Evolutionary conservation across 805 yeast genomes (phyloP), one percentile per base, ranked within the genome.

Genomic region (Yamadazyma kitorensis): DNA sequence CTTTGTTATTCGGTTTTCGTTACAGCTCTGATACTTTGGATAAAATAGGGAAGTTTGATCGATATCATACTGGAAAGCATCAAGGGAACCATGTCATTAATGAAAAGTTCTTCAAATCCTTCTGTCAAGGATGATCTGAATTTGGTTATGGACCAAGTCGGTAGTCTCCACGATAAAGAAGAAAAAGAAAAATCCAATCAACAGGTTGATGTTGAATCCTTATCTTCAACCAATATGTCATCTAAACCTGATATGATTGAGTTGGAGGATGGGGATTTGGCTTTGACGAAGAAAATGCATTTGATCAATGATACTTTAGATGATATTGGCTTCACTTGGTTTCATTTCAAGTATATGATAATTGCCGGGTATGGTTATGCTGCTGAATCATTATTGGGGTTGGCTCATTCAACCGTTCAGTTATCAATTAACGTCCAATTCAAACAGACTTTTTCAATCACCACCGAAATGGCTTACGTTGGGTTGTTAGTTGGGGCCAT

Each of bases 291-390:
- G 20, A 60, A 59, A 30, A 54, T 60, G 54, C 43, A 39, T 29
- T 39, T 58, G 8, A 47, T 61, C 32, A 55, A 57, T 33, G 43
- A 52, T 34, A 56, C 66, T 15, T 52, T 61, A 16, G 63, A 58
- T 34, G 62, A 59, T 36, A 59, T 61, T 14, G 66, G 65, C 4
- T 74, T 78, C 55, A 76, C 83, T 1, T 67, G 72, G 64, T 72
- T 69, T 44, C 81, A 76, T 40, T 56, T 64, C 36, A 64, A 70
- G 47, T 51, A 72, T 9, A 74, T 76, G 48, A 61, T 64, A 40
- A 49, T 76, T 14, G 75, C 75, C 17, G 82, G 81, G 6, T 68
- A 71, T 57, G 82, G 82, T 18, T 76, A 75, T 40, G 68, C 74
- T 4, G 76, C 68, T 10, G 79, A 77, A 45, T 71, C 80, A 14